Evolutionary conservation across 768 basidiomycete genomes (phyloP), one percentile per base, ranked within the genome.

Genomic region (Phanerochaete carnosa): DNA sequence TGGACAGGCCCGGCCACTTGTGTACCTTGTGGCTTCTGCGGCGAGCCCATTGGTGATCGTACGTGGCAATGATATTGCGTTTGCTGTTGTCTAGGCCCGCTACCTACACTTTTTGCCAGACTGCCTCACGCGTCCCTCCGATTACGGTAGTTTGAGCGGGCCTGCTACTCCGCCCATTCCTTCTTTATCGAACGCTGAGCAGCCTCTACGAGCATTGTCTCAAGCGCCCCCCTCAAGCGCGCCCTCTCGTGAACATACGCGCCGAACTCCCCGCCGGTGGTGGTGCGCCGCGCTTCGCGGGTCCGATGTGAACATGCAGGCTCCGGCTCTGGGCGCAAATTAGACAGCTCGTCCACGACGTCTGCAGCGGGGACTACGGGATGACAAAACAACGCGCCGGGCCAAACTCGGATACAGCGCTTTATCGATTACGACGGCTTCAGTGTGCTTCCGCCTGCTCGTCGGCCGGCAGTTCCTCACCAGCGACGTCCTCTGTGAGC

Each of bases 331-430:
- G 80, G 82, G 19, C 80, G 80, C 62, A 71, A 73, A 51, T 72
- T 71, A 5, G 78, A 81, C 61, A 81, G 82, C 8, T 72, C 68
- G 58, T 81, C 78, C 62, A 72, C 69, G 30, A 59, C 72, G 12
- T 74, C 72, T 39, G 70, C 68, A 2, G 79, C 78, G 19, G 74
- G 65, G 50, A 69, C 69, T 11, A 71, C 80, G 62, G 55, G 76
- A 75, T 35, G 77, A 76, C 28, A 58, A 25, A 79, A 82, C 57
- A 80, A 79, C 45, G 71, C n/a, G n/a, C n/a, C 67, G 3, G 80
- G 82, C n/a, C 86, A 87, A 66, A 86, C 87, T 82, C 65, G 75
- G 43, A 86, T 87, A 66, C n/a, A n/a, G n/a, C n/a, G n/a, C n/a
- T 87, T 87, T 62, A 77, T 80, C 54, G 67, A 77, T 0, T 71